phyloP scores from a whole-genome alignment of 129 eudicot genomes.

The Cynara cardunculus region DNA sequence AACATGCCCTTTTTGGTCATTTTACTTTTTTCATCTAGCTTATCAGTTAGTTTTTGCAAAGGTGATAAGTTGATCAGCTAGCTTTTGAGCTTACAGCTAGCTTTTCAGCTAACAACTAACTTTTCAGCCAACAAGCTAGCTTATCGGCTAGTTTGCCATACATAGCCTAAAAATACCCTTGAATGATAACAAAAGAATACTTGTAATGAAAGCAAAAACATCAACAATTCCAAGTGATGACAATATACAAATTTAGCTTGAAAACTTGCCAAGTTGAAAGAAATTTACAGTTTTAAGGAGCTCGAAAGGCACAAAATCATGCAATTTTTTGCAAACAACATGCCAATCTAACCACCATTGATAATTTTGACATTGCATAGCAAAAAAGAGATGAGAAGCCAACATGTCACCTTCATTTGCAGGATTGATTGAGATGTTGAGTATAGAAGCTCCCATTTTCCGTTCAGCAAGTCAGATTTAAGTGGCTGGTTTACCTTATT shows the following conservation, averaged over 20 bases:
- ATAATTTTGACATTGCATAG: neutral
- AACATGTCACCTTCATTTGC: conserved; percentile 56
- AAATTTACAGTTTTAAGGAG: neutral
- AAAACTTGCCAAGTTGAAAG: neutral
- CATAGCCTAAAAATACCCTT: too few species aligned
- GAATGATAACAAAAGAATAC: too few species aligned
- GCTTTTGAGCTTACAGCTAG: too few species aligned
- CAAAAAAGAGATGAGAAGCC: neutral
- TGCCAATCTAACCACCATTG: neutral
- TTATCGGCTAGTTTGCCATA: too few species aligned
- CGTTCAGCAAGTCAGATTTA: conserved; percentile 61
- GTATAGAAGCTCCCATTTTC: conserved; percentile 94
- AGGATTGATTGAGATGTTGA: conserved; percentile 78
- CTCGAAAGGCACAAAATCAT: neutral
- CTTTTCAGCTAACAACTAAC: too few species aligned
- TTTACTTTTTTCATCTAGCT: too few species aligned
- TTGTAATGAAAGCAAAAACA: too few species aligned
- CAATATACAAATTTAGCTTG: neutral
- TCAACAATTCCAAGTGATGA: neutral
- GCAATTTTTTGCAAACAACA: neutral
- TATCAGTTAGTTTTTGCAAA: too few species aligned
- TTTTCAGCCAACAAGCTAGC: too few species aligned
- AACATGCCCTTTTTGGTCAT: too few species aligned
- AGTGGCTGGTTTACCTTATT: conserved; percentile 79
- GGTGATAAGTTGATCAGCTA: too few species aligned